Evolutionary conservation across 768 basidiomycete species (phyloP), one percentile per base, ranked within the genome.

Genomic region (Pleurotus eryngii): DNA sequence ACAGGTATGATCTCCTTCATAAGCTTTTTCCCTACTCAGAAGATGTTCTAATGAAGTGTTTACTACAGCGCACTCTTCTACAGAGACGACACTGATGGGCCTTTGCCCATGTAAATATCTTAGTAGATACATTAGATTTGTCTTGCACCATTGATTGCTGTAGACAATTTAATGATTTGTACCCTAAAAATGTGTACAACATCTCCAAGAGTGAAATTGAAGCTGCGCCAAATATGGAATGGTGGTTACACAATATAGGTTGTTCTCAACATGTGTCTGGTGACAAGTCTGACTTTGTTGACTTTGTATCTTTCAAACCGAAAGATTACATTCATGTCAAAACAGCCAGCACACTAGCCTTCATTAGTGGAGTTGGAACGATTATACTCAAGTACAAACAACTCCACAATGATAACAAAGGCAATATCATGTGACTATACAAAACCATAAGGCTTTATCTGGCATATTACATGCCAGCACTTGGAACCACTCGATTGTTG

Each of bases 251-350:
- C 11, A 17, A 47, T 12, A 5, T 17, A 47, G 46, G 46, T 11
- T 47, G 46, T 17, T 47, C 46, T 9, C 11, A 14, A 12, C 46
- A 47, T 22, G 18, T 18, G 15, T 12, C 46, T 70, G 1, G 73
- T 72, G 12, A 40, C 49, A 43, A 42, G 47, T 17, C 55, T 37
- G 20, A 18, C 26, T 20, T 50, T 45, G 24, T 49, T 40, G 24
- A 48, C 26, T 30, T 43, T 20, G 3, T 1, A 7, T 3, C 14
- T 11, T 47, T 47, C 46, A 15, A 47, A 47, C 5, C 17, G 5
- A 47, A 47, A 4, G 46, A 47, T 22, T 17, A 22, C 4, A 47
- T 47, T 8, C 17, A 14, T 18, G 46, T 47, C 3, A 12, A 11
- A 47, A 47, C 46, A 47, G 46, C 46, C 46, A 47, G 18, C 24